Conservation (phyloP, 2,329 filamentous ascomycete genomes). For the Colletotrichum siamense region DNA sequence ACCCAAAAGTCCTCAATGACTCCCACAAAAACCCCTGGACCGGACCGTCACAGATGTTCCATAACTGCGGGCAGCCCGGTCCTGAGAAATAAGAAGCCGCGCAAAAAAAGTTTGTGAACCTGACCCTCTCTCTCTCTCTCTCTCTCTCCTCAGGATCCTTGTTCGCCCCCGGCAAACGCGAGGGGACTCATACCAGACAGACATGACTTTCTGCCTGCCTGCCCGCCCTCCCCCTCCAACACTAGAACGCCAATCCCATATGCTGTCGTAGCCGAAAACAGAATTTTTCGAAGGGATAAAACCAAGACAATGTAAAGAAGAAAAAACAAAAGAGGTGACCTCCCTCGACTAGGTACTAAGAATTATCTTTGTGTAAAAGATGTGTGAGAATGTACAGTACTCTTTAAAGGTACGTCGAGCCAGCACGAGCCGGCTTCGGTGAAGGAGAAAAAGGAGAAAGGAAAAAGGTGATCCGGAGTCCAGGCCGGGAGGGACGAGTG, state of each 20-base stretch:
- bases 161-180: not conserved
- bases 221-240: not conserved
- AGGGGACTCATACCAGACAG: not conserved
- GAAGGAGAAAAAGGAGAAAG: not conserved
- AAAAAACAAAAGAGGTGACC: not conserved
- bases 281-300: not conserved
- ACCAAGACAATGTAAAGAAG: not conserved
- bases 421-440: constrained; percentile 1
- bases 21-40: not conserved
- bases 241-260: constrained; percentile 16
- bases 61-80: not conserved
- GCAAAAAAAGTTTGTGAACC: not conserved
- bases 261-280: constrained; percentile 10
- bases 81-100: not conserved
- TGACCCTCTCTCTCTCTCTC: not conserved
- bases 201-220: not conserved
- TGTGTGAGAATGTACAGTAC: constrained; percentile 20
- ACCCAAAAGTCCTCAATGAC: not conserved
- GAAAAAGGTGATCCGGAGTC: not conserved
- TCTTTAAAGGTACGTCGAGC: constrained; percentile 2
- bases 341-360: constrained; percentile 7
- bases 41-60: not conserved
- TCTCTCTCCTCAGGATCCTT: not conserved
- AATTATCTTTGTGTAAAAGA: constrained; percentile 14
- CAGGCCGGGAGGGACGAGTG: not conserved